These are phyloP conservation scores for Deinandra increscens DNA, from an alignment of 129 eudicot genomes.

Conservation along the genomic window DNA sequence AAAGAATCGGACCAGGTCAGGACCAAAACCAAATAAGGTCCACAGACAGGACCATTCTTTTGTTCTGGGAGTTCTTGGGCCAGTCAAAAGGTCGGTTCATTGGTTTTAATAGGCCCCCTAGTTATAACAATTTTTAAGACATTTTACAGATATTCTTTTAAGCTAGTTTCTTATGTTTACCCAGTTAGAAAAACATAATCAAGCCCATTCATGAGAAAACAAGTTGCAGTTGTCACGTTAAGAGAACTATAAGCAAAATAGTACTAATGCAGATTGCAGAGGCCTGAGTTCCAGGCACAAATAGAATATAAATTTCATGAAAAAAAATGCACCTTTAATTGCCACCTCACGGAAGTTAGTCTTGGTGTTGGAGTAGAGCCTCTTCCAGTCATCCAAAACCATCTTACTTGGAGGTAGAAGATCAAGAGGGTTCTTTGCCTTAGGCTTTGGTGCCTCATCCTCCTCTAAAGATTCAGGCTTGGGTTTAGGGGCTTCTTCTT, in stretches of 20 bases:
- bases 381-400: constrained; percentile 89
- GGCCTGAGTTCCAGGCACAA: too few relatives aligned
- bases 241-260: not conserved
- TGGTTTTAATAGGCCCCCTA: too few relatives aligned
- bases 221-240: not conserved
- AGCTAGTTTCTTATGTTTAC: not conserved
- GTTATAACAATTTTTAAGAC: not conserved
- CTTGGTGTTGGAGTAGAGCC: constrained; percentile 83
- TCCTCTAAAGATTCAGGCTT: constrained; percentile 52
- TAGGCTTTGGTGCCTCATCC: constrained; percentile 31
- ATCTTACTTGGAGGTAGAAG: constrained; percentile 42
- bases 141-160: not conserved
- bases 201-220: not conserved
- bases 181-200: not conserved
- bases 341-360: constrained; percentile 84
- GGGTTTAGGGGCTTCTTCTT: constrained; percentile 58
- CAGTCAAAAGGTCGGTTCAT: too few relatives aligned
- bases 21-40: too few relatives aligned
- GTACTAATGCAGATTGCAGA: not conserved
- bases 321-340: constrained; percentile 54
- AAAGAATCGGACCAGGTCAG: too few relatives aligned
- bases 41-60: too few relatives aligned
- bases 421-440: constrained; percentile 19
- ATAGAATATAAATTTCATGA: not conserved
- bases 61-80: too few relatives aligned